Base-by-base conservation (phyloP, 169 alveolate genomes). In the Plasmodium malariae region DNA sequence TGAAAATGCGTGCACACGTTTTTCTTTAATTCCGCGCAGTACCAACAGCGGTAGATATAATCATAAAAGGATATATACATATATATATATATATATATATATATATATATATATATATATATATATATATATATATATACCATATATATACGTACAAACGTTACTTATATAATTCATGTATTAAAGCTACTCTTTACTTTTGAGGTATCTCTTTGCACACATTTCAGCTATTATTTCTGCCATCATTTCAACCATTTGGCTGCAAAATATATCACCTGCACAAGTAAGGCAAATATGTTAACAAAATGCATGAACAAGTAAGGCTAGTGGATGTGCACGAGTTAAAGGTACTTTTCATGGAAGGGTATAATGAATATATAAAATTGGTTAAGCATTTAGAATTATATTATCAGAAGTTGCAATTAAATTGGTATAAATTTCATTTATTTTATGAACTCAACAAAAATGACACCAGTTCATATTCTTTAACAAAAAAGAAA, bases 341-440 rank as follows among this genome's bases (percentile, higher is more conserved):
- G 28, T 70, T 80, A 57, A 80, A 51, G 57, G 12, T 32, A 65
- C 70, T 80, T 49, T 68, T 55, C 3, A 65, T 80, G 14, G 74
- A 80, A 57, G 83, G 65, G 28, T 80, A 80, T 59, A 54, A 63
- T 68, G 90, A 80, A 80, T 80, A 80, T 40, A 36, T 80, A 3
- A 80, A 80, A 17, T 67, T 80, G 30, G 36, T 80, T 59, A 63
- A 37, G 36, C 43, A 65, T 34, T 14, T 70, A 49, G 90, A 80
- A 51, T 49, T 51, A 43, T 70, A 80, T 32, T 59, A 80, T 21
- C 48, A 36, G 48, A 80, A 65, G 34, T 65, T 80, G 45, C 60
- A 80, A 70, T 28, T 49, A 40, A 80, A 67, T 59, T 80, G 90
- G 90, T 34, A 7, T 17, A 80, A 80, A 69, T 80, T 80, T 67